Percentiles rank a stretch among this genome's conserved stretches.
Conservation (phyloP, 148 eudicot species). For the Cornus kousa region DNA sequence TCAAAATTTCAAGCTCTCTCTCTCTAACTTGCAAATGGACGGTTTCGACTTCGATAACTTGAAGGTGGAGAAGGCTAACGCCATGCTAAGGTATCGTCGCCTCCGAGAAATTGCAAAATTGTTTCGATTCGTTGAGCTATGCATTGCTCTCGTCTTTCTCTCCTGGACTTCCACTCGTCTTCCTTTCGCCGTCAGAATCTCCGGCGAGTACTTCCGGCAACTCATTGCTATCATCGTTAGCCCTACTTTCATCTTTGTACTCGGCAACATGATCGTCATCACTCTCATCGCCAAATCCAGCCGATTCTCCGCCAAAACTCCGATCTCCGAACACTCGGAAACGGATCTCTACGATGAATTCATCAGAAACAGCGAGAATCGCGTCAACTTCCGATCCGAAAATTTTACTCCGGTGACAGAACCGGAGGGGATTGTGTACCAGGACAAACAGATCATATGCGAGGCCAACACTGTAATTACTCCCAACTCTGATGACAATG, state of each 20-base stretch:
- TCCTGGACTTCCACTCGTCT: conserved; percentile 63
- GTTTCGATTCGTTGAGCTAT: conserved; percentile 57
- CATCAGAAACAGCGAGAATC: not conserved
- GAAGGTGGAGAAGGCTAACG: conserved; percentile 29
- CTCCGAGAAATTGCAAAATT: conserved; percentile 40
- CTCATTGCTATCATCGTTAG: conserved; percentile 35
- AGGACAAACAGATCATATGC: conserved; percentile 63
- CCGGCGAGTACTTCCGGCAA: conserved; percentile 47
- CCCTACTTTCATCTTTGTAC: conserved; percentile 60
- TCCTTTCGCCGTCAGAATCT: conserved; percentile 51
- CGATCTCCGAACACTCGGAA: conserved; percentile 22
- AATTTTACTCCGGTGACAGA: conserved; percentile 5
- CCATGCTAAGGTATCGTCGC: conserved; percentile 30
- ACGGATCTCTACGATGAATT: conserved; percentile 36
- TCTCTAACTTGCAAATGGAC: conserved; percentile 21
- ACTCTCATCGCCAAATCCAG: conserved; percentile 71
- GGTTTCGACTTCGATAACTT: conserved; percentile 20
- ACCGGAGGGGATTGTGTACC: conserved; percentile 41
- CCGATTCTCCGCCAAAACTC: conserved; percentile 12
- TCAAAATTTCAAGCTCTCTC: no score
- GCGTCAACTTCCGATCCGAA: conserved; percentile 1
- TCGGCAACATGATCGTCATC: conserved; percentile 68
- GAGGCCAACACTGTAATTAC: conserved; percentile 30
- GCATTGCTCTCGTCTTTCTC: conserved; percentile 28
- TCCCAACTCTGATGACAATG: not conserved